Evolutionary conservation across 2,329 filamentous ascomycete genomes (phyloP), one percentile per base, ranked within the genome.

Genomic region (Talaromyces sp.): DNA sequence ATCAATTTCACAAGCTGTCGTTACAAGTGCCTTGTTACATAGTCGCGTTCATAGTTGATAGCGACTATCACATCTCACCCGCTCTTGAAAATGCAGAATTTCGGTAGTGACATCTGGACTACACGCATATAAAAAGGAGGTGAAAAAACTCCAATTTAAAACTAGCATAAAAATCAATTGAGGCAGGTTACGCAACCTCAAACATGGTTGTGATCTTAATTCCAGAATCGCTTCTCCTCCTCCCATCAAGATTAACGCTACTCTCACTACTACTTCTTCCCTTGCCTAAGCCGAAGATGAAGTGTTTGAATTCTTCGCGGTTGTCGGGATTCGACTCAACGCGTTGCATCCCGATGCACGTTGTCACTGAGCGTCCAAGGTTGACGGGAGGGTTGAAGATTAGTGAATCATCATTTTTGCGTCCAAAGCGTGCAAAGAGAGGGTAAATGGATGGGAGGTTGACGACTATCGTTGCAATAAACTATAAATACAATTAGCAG

Each of bases 401-500:
- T 59, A 64, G n/a, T 10, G 19, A 13, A 27, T 31, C 55, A 55
- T 61, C 55, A 55, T 61, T 61, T 26, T 65, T 46, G 59, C 63
- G 64, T 60, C 59, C 49, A 7, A 59, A 61, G 26, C 46, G 70
- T 59, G 69, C 70, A 68, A 78, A 77, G 14, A 77, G 66, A 2
- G 76, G 75, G 32, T 76, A 77, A 61, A 79, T 77, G 21, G 70
- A 70, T 1, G 77, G 73, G n/a, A 73, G 69, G 59, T 78, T 79
- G 55, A 77, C 74, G 52, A 75, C 75, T 38, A 80, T 72, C 55
- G 79, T 76, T n/a, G 70, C 77, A 32, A 79, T 72, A 49, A 80
- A 78, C 73, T 77, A 55, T n/a, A n/a, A 6, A 24, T n/a, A 75
- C 78, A 3, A 24, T 52, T 29, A 52, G 13, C 49, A 26, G 11